Evolutionary conservation across 352 stramenopile species (phyloP), one percentile per base, ranked within the genome.

Genomic region (Pythium monospermum): DNA sequence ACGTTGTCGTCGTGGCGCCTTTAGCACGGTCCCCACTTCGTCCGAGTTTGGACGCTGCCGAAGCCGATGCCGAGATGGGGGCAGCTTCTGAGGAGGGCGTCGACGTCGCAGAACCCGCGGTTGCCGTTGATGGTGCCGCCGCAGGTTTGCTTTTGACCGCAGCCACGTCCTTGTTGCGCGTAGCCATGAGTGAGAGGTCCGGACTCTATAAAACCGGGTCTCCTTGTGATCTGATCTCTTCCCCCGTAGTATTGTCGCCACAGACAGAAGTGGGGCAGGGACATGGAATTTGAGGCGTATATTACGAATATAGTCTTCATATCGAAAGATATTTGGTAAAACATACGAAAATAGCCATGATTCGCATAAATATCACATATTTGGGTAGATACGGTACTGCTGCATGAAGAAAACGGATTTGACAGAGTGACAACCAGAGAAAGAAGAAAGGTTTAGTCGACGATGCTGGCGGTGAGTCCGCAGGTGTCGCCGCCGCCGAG

Each of bases 401-500:
- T 32, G 4, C 39, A n/a, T n/a, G n/a, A n/a, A n/a, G n/a, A 23
- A 25, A 30, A 22, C 31, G 22, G 31, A 32, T 12, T 25, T 16
- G n/a, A 16, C 38, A 4, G 1, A n/a, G 11, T 15, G 21, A 21
- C 25, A 23, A 26, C 13, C 42, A 53, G 33, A 47, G 32, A 12
- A 21, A 23, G 7, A 12, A 15, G 11, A 32, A 45, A 36, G 15
- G 25, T 3, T 6, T 18, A 15, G n/a, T 15, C 3, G 16, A 27
- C 10, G 7, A 57, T 64, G 56, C 41, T 53, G 21, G 48, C 56
- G 2, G 41, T 53, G 48, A 64, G 48, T 21, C 48, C 56, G 36
- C 42, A 50, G 27, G 19, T 26, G 41, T 64, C 56, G 41, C 37
- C 56, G 35, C 18, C 53, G 21, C 39, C 36, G 31, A 22, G 12